Evolutionary conservation across 495 filamentous ascomycete genomes (phyloP).

Genomic region (Talaromyces wortmannii): DNA sequence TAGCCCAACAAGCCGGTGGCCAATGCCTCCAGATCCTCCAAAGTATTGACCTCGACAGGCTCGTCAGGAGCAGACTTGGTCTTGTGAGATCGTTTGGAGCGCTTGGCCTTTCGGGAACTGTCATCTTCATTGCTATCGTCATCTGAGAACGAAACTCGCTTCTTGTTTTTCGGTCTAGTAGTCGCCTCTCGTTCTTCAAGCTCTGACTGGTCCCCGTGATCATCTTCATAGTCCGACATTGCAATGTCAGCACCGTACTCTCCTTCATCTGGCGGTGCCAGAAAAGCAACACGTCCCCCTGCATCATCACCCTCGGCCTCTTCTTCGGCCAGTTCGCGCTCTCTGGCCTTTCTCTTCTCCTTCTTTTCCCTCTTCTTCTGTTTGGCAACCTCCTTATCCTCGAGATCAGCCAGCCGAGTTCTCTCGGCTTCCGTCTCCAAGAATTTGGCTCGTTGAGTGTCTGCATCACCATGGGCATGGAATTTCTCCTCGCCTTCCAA

Average conservation of each 20-base stretch:
- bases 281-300: slow-evolving; percentile 32
- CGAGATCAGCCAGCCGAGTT: slow-evolving; percentile 70
- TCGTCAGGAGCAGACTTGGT: slow-evolving; percentile 34
- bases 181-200: slow-evolving; percentile 13
- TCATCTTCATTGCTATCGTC: slow-evolving; percentile 34
- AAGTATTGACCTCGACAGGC: slow-evolving; percentile 59
- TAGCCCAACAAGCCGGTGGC: slow-evolving; percentile 71
- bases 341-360: slow-evolving; percentile 75
- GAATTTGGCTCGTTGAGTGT: slow-evolving; percentile 69
- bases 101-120: slow-evolving; percentile 40
- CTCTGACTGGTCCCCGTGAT: slow-evolving; percentile 8
- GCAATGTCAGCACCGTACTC: slow-evolving; percentile 35
- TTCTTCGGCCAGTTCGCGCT: slow-evolving; percentile 39
- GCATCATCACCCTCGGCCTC: slow-evolving; percentile 29
- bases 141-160: slow-evolving; percentile 29
- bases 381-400: slow-evolving; percentile 73
- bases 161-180: slow-evolving; percentile 30
- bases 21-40: slow-evolving; percentile 86
- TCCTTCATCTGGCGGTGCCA: slow-evolving; percentile 33
- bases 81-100: slow-evolving; percentile 28
- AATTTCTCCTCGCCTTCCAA: slow-evolving; percentile 80
- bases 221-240: slow-evolving; percentile 13
- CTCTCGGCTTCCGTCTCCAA: slow-evolving; percentile 63
- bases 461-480: slow-evolving; percentile 61
- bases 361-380: slow-evolving; percentile 79